phyloP scores from a whole-genome alignment of 2,329 filamentous ascomycete genomes.

The Botrytis aclada region DNA sequence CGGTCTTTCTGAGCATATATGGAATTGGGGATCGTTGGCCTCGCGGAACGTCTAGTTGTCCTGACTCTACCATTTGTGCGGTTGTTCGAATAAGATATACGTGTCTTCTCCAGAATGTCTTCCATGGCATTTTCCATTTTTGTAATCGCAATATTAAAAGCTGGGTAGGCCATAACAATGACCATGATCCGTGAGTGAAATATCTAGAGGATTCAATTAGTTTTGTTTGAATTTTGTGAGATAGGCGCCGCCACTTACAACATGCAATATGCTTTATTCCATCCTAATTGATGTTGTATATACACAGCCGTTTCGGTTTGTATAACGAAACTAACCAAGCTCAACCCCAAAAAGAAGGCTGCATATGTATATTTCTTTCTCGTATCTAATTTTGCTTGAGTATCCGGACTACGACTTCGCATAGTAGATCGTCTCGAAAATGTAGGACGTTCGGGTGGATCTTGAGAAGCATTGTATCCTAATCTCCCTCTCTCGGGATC shows the following conservation, averaged over 20 bases:
- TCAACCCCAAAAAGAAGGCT: constrained; percentile 75
- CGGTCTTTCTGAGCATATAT: constrained; percentile 78
- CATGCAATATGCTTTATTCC: constrained; percentile 99
- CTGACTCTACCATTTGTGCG: constrained; percentile 81
- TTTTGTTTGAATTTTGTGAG: neutral
- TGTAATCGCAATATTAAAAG: constrained; percentile 76
- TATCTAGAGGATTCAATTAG: constrained; percentile 48
- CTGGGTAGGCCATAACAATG: constrained; percentile 82
- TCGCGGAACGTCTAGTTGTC: constrained; percentile 64
- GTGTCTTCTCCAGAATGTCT: constrained; percentile 78
- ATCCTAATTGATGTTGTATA: constrained; percentile 86
- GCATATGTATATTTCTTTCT: constrained; percentile 85
- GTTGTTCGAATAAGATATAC: constrained; percentile 61
- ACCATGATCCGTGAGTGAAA: constrained; percentile 93
- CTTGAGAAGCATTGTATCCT: constrained; percentile 34
- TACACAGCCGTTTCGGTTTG: constrained; percentile 96
- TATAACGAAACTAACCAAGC: constrained; percentile 81
- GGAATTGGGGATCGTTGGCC: constrained; percentile 53
- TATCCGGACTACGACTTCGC: constrained; percentile 72
- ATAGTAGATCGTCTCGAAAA: constrained; percentile 63
- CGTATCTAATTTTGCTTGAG: constrained; percentile 61
- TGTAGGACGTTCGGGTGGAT: constrained; percentile 30
- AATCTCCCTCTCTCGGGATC: constrained; percentile 35
- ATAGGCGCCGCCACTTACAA: constrained; percentile 54
- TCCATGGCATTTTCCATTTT: constrained; percentile 75